Evolutionary conservation across 169 alveolate genomes (phyloP).

Genomic region (Toxoplasma gondii): DNA sequence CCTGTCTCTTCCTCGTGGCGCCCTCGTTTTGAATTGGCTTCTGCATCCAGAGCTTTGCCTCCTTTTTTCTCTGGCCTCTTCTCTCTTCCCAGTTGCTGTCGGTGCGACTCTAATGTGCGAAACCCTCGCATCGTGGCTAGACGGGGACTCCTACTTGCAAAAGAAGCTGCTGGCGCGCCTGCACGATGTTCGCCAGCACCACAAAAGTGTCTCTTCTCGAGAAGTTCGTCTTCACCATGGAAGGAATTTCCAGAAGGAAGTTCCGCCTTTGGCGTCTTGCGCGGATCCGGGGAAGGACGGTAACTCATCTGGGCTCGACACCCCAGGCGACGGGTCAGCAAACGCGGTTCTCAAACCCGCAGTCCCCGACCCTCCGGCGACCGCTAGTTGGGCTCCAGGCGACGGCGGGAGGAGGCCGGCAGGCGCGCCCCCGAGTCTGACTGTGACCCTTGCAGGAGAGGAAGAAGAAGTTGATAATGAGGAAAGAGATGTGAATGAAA

Average conservation of each 20-base stretch:
- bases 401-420: not conserved
- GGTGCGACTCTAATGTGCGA: constrained; percentile 30
- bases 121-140: constrained; percentile 36
- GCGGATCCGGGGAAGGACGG: not conserved
- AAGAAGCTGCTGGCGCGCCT: not conserved
- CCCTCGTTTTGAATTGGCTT: no score
- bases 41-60: no score
- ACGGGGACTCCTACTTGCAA: constrained; percentile 27
- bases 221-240: no score
- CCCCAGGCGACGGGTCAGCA: not conserved
- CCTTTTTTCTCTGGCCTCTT: no score
- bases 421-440: not conserved
- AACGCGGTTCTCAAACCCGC: not conserved
- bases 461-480: not conserved
- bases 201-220: not conserved
- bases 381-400: constrained; percentile 8
- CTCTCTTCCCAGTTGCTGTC: not conserved
- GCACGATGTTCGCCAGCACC: not conserved
- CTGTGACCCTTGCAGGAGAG: not conserved
- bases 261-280: no score
- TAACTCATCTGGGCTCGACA: not conserved
- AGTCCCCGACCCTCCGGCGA: not conserved
- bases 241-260: no score
- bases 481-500: not conserved
- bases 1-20: no score